A percentile compares a stretch with the other conserved stretches of the same genome.
These are phyloP conservation scores for Tremellales sp. DNA, from an alignment of 1,284 basidiomycete genomes.

Conservation along the genomic window DNA sequence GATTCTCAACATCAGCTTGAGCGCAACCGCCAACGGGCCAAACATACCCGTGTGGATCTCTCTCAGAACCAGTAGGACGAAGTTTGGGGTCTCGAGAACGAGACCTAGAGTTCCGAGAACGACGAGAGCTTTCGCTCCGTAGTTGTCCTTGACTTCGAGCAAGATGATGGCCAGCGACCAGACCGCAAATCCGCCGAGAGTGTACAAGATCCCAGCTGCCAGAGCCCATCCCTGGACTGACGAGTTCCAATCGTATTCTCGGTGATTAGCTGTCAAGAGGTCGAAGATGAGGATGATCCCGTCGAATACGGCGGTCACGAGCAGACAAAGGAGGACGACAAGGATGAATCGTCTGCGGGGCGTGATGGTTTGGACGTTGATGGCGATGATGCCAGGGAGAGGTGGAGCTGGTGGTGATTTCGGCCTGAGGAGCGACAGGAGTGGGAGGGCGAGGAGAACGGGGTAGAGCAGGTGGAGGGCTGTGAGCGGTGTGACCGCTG, in stretches of 20 bases:
- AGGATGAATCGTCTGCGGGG: slow-evolving; percentile 36
- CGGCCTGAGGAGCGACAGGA: slow-evolving; percentile 24
- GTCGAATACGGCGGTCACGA: slow-evolving; percentile 27
- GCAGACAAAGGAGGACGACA: slow-evolving; percentile 27
- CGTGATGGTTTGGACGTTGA: slow-evolving; percentile 37
- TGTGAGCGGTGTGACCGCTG: slow-evolving; percentile 18
- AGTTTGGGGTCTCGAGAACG: slow-evolving; percentile 34
- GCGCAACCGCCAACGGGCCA: not conserved
- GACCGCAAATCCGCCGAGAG: slow-evolving; percentile 31
- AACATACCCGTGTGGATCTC: slow-evolving; percentile 34
- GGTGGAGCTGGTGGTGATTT: slow-evolving; percentile 9
- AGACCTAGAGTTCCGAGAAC: slow-evolving; percentile 28
- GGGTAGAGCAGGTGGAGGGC: slow-evolving; percentile 28
- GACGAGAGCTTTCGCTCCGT: slow-evolving; percentile 29
- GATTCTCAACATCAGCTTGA: not conserved
- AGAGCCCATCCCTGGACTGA: slow-evolving; percentile 11
- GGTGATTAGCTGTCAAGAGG: slow-evolving; percentile 16
- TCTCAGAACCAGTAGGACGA: slow-evolving; percentile 31
- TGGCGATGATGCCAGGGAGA: slow-evolving; percentile 33
- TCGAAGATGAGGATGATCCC: slow-evolving; percentile 25
- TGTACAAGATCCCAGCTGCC: slow-evolving; percentile 22
- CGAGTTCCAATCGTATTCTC: slow-evolving; percentile 9
- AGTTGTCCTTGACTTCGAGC: slow-evolving; percentile 33
- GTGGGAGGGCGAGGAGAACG: slow-evolving; percentile 32
- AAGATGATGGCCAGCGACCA: slow-evolving; percentile 32